Evolutionary conservation across 495 filamentous ascomycete species (phyloP).

Genomic region (Cudoniella acicularis): DNA sequence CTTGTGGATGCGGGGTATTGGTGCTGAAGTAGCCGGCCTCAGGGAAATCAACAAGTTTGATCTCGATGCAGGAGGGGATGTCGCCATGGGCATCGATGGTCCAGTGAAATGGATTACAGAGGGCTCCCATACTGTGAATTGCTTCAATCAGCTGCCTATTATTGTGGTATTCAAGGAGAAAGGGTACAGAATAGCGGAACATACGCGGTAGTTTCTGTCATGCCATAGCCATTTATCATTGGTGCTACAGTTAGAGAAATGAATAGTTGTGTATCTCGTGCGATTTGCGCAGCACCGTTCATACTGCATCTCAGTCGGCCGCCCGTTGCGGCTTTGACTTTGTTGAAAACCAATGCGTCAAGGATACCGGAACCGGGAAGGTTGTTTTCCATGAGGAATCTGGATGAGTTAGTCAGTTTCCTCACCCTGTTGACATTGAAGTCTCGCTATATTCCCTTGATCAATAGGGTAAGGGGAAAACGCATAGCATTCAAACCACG

Average conservation of each 20-base stretch:
- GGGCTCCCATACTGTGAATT: slow-evolving; percentile 84
- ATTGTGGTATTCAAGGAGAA: slow-evolving; percentile 36
- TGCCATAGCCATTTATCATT: slow-evolving; percentile 89
- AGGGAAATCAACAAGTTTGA: slow-evolving; percentile 91
- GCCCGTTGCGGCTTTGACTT: slow-evolving; percentile 84
- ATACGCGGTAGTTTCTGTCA: slow-evolving; percentile 84
- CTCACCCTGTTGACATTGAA: no score
- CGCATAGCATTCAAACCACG: no score
- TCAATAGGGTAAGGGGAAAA: neutral
- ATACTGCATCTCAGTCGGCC: slow-evolving; percentile 73
- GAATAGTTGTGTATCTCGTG: slow-evolving; percentile 81
- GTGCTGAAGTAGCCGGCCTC: slow-evolving; percentile 87
- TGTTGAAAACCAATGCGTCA: slow-evolving; percentile 77
- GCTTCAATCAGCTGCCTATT: no score
- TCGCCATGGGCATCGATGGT: slow-evolving; percentile 74
- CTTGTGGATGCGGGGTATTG: slow-evolving; percentile 82
- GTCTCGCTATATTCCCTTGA: neutral
- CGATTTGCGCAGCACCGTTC: slow-evolving; percentile 80
- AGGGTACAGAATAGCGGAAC: slow-evolving; percentile 1
- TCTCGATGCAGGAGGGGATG: slow-evolving; percentile 70
- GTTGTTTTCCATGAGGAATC: slow-evolving; percentile 58
- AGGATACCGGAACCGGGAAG: slow-evolving; percentile 69
- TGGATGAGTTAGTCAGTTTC: slow-evolving; percentile 8
- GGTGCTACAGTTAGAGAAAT: slow-evolving; percentile 79
- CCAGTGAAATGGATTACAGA: slow-evolving; percentile 87